Percentiles rank a stretch among this genome's conserved stretches.
phyloP scores from a whole-genome alignment of 345 rosid species.

The Sapria himalayana region DNA sequence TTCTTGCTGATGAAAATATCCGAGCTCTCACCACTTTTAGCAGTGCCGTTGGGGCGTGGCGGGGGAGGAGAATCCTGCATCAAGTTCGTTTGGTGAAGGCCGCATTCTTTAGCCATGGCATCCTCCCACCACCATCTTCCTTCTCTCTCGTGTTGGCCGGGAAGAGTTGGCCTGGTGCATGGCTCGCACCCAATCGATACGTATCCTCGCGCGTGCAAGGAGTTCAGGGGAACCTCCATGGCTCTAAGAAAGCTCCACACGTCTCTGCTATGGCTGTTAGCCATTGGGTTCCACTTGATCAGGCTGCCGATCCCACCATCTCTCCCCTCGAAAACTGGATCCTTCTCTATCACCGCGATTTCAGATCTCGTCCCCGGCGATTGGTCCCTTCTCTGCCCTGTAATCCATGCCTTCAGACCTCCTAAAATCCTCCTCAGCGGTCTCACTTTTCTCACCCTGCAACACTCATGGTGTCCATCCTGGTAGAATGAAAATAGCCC shows the following conservation, averaged over 20 bases:
- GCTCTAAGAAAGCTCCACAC: constrained; percentile 7
- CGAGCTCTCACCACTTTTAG: neutral
- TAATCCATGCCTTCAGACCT: constrained; percentile 7
- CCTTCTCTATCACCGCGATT: constrained; percentile 5
- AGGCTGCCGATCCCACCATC: constrained; percentile 7
- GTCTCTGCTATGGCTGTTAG: constrained; percentile 1
- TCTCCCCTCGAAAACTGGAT: constrained; percentile 4
- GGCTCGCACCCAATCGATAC: constrained; percentile 6
- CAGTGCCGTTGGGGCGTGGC: neutral
- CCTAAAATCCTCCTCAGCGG: constrained; percentile 1
- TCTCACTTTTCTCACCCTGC: constrained; percentile 9
- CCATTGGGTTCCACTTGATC: constrained; percentile 9
- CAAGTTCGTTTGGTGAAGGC: constrained; percentile 5
- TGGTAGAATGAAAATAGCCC: constrained; percentile 6
- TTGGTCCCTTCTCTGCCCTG: constrained; percentile 7
- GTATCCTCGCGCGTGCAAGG: constrained; percentile 6
- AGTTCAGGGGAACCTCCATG: constrained; percentile 7
- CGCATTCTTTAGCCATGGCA: constrained; percentile 7
- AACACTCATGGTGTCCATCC: constrained; percentile 8
- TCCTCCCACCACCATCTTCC: constrained; percentile 11
- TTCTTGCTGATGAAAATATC: constrained; percentile 2
- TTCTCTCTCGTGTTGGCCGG: constrained; percentile 6
- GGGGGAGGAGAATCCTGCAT: neutral
- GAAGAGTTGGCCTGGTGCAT: constrained; percentile 4
- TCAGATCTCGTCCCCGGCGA: constrained; percentile 8